Conservation (phyloP, 2,329 filamentous ascomycete genomes). For the Pseudogymnoascus sp. region DNA sequence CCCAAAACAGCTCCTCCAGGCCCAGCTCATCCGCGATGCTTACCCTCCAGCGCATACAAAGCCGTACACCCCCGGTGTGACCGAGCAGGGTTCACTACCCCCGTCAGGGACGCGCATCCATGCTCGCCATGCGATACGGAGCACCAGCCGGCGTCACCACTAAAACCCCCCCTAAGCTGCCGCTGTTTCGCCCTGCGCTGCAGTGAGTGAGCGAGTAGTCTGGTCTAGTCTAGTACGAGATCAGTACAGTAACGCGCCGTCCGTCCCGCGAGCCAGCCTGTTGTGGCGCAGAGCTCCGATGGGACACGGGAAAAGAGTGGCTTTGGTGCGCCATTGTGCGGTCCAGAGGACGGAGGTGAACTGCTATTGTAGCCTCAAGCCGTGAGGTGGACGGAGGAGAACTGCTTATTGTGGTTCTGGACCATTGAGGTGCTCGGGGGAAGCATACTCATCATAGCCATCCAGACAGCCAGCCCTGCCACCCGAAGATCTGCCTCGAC, state of each 20-base stretch:
- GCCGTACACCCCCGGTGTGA: background rate
- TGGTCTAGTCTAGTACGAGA: background rate
- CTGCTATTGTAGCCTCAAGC: background rate
- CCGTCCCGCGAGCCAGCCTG: background rate
- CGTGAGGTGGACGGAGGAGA: background rate
- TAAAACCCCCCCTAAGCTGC: background rate
- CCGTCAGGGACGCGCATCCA: background rate
- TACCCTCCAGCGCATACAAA: background rate
- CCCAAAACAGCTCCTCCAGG: background rate
- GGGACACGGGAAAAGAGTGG: background rate
- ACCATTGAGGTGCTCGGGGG: no score
- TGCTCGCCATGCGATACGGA: conserved; percentile 5
- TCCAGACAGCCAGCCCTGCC: background rate
- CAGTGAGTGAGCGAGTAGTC: background rate
- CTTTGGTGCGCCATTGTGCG: background rate
- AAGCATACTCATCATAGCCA: no score
- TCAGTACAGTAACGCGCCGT: background rate
- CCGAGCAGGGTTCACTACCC: background rate
- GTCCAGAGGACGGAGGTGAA: background rate
- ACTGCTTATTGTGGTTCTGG: background rate
- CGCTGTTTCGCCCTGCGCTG: background rate
- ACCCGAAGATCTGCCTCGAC: background rate
- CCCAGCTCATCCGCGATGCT: background rate
- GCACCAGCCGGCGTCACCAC: background rate
- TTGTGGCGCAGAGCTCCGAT: background rate